phyloP scores from a whole-genome alignment of 108 stramenopile species.

The Pseudonitzschia delicatissima region DNA sequence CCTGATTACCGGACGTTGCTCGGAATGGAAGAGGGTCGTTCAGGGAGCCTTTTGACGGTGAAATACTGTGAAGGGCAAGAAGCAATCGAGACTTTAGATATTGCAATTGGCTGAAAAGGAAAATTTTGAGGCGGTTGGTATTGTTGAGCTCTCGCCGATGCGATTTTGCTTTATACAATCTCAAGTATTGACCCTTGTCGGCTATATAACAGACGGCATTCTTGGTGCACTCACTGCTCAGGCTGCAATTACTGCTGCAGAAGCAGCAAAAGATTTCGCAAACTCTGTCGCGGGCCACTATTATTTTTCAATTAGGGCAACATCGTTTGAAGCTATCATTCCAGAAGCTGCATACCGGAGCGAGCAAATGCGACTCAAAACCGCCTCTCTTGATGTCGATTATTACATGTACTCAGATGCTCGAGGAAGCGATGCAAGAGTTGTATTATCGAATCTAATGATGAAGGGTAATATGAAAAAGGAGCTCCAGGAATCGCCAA shows the following conservation, averaged over 20 bases:
- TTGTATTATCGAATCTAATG: slow-evolving; percentile 49
- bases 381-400: slow-evolving; percentile 52
- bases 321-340: slow-evolving; percentile 69
- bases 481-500: slow-evolving; percentile 53
- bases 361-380: slow-evolving; percentile 46
- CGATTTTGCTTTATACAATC: slow-evolving; percentile 74
- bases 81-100: slow-evolving; percentile 38
- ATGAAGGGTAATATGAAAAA: slow-evolving; percentile 39
- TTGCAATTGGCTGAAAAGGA: slow-evolving; percentile 27
- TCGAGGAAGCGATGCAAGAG: slow-evolving; percentile 45
- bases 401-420: slow-evolving; percentile 50
- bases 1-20: slow-evolving; percentile 59
- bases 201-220: slow-evolving; percentile 81
- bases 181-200: slow-evolving; percentile 71
- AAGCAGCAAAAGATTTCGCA: slow-evolving; percentile 71
- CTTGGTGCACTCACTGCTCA: slow-evolving; percentile 69
- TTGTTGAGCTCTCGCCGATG: slow-evolving; percentile 74
- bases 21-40: slow-evolving; percentile 60
- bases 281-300: slow-evolving; percentile 50
- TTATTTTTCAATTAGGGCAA: slow-evolving; percentile 59
- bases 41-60: slow-evolving; percentile 66
- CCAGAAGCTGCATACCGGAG: slow-evolving; percentile 64
- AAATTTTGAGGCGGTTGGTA: slow-evolving; percentile 55
- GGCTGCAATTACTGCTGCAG: slow-evolving; percentile 70
- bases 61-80: slow-evolving; percentile 54